Evolutionary conservation across 2,329 filamentous ascomycete genomes (phyloP).

Genomic region (Fusarium metavorans): DNA sequence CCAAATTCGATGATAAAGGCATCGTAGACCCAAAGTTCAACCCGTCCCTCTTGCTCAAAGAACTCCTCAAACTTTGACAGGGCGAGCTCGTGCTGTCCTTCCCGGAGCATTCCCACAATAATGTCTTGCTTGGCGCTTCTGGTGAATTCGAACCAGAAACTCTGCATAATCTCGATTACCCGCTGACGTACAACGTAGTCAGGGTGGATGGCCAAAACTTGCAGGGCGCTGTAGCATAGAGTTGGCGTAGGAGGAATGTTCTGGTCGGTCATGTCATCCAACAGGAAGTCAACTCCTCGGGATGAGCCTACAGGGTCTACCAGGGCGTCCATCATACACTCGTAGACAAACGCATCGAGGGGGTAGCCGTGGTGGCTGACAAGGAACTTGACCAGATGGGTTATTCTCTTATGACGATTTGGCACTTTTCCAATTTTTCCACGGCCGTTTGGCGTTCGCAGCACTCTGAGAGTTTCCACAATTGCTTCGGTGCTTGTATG

Average conservation of each 20-base stretch:
- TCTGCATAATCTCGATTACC: slow-evolving; percentile 79
- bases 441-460: slow-evolving; percentile 41
- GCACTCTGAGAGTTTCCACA: slow-evolving; percentile 41
- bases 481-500: slow-evolving; percentile 38
- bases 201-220: slow-evolving; percentile 84
- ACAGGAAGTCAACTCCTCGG: slow-evolving; percentile 69
- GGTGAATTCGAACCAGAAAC: slow-evolving; percentile 69
- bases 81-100: slow-evolving; percentile 86
- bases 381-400: slow-evolving; percentile 67
- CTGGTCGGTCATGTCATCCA: slow-evolving; percentile 77
- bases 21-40: slow-evolving; percentile 82
- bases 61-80: slow-evolving; percentile 77
- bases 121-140: slow-evolving; percentile 74
- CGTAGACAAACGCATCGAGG: slow-evolving; percentile 74
- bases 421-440: slow-evolving; percentile 31
- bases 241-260: slow-evolving; percentile 72
- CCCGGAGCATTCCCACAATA: slow-evolving; percentile 80
- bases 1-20: slow-evolving; percentile 81
- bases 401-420: slow-evolving; percentile 46
- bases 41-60: slow-evolving; percentile 63
- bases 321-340: slow-evolving; percentile 80
- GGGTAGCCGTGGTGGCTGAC: slow-evolving; percentile 65
- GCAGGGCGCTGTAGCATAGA: slow-evolving; percentile 78
- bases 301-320: slow-evolving; percentile 75
- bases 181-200: slow-evolving; percentile 82